phyloP scores from a whole-genome alignment of 1,139 yeast genomes.

The Hyphopichia buzzinii region DNA sequence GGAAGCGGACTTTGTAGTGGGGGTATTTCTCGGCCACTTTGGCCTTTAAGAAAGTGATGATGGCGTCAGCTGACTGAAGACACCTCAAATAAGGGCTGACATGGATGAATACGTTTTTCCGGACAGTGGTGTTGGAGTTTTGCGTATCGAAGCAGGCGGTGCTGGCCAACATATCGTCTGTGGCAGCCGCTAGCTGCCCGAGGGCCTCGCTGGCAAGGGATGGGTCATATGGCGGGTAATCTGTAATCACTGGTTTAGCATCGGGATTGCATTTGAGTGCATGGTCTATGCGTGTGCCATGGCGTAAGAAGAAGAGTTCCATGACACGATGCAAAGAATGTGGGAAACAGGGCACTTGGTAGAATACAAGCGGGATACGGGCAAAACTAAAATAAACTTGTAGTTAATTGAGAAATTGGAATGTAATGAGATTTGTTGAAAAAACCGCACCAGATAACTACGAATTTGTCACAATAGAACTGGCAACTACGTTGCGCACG shows the following conservation, averaged over 20 bases:
- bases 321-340: neutral
- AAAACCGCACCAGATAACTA: too few species aligned
- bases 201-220: slow-evolving; percentile 32
- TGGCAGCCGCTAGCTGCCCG: slow-evolving; percentile 29
- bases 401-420: too few species aligned
- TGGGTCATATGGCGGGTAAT: slow-evolving; percentile 40
- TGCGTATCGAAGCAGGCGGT: slow-evolving; percentile 22
- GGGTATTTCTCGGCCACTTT: slow-evolving; percentile 25
- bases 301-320: slow-evolving; percentile 47
- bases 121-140: slow-evolving; percentile 7
- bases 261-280: slow-evolving; percentile 23
- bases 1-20: slow-evolving; percentile 36
- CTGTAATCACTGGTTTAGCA: slow-evolving; percentile 27
- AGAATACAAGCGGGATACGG: neutral
- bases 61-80: slow-evolving; percentile 44
- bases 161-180: slow-evolving; percentile 25
- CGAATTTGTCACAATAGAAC: too few species aligned
- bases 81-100: slow-evolving; percentile 47
- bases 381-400: too few species aligned
- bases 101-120: slow-evolving; percentile 42
- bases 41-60: slow-evolving; percentile 31
- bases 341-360: slow-evolving; percentile 21
- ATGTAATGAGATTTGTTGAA: too few species aligned
- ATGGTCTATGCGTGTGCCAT: slow-evolving; percentile 46
- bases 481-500: too few species aligned